Conservation (phyloP, 2,329 filamentous ascomycete genomes). For the Hypoxylon sp. region DNA sequence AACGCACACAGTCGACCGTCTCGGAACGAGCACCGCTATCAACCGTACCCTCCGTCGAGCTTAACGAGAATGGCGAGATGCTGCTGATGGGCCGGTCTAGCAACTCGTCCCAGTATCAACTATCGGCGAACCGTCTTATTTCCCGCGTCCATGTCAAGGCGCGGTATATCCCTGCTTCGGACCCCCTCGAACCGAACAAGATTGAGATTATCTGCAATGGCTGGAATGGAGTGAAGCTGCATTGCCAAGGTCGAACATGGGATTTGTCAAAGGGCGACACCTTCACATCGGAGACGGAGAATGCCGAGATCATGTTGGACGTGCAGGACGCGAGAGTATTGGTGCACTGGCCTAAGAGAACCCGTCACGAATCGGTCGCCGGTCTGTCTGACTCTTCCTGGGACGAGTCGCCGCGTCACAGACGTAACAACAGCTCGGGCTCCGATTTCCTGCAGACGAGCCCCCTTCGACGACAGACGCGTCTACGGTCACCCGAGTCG, state of each 20-base stretch:
- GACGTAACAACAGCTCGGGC: conserved; percentile 41
- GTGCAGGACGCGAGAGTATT: conserved; percentile 92
- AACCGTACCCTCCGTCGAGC: conserved; percentile 80
- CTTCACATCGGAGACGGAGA: conserved; percentile 88
- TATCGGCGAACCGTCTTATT: conserved; percentile 90
- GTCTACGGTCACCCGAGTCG: conserved; percentile 79
- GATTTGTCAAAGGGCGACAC: conserved; percentile 87
- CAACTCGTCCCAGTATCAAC: conserved; percentile 93
- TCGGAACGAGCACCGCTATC: conserved; percentile 85
- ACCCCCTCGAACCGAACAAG: conserved; percentile 74
- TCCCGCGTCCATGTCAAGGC: conserved; percentile 94
- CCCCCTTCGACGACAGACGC: conserved; percentile 62
- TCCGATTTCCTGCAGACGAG: conserved; percentile 64
- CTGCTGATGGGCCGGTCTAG: conserved; percentile 91
- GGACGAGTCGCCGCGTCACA: conserved; percentile 66
- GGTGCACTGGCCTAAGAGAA: conserved; percentile 81
- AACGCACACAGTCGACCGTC: conserved; percentile 68
- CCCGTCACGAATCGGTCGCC: conserved; percentile 55
- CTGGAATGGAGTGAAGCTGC: conserved; percentile 94
- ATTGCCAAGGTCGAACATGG: conserved; percentile 87
- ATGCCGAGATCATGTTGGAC: conserved; percentile 91
- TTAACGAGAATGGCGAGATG: conserved; percentile 81
- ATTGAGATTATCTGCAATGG: conserved; percentile 91
- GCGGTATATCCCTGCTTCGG: conserved; percentile 75
- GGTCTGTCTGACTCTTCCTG: conserved; percentile 73